These are phyloP conservation scores for Auricularia auricula-judae DNA, from an alignment of 768 basidiomycete genomes.

Conservation along the genomic window DNA sequence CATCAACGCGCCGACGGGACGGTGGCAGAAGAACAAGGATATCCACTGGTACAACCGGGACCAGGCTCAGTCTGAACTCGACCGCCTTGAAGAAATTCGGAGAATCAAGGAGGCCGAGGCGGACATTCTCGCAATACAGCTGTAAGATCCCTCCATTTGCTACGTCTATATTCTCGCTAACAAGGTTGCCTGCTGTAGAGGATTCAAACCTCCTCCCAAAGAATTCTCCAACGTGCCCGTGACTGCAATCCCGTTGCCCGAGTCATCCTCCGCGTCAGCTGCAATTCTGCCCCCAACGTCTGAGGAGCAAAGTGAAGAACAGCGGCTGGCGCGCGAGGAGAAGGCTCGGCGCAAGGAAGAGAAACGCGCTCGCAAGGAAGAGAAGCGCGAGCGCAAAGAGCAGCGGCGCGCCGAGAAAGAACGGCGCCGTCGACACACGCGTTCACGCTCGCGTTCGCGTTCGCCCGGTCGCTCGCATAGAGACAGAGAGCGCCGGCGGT, in stretches of 20 bases:
- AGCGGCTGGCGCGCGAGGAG: slow-evolving; percentile 14
- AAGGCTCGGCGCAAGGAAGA: slow-evolving; percentile 22
- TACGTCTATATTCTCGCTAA: no score
- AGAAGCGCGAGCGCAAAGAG: slow-evolving; percentile 47
- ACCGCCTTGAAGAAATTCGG: slow-evolving; percentile 61
- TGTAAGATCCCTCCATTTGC: slow-evolving; percentile 32
- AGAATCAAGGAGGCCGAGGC: slow-evolving; percentile 81
- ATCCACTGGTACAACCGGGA: slow-evolving; percentile 92
- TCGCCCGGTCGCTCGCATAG: neutral
- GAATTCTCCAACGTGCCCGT: slow-evolving; percentile 1
- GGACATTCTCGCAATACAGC: slow-evolving; percentile 70
- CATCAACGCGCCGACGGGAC: slow-evolving; percentile 86
- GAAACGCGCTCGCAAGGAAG: slow-evolving; percentile 33
- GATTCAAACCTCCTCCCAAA: slow-evolving; percentile 53
- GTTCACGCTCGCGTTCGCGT: slow-evolving; percentile 5
- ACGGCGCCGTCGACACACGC: neutral
- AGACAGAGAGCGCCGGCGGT: slow-evolving; percentile 12
- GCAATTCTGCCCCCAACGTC: slow-evolving; percentile 11
- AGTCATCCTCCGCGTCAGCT: slow-evolving; percentile 1
- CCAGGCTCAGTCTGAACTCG: slow-evolving; percentile 25
- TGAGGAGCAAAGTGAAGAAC: slow-evolving; percentile 16
- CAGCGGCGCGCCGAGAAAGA: slow-evolving; percentile 22
- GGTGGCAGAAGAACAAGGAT: slow-evolving; percentile 98
- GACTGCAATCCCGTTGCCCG: slow-evolving; percentile 11
- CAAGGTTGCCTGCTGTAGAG: slow-evolving; percentile 31